phyloP scores from a whole-genome alignment of 345 rosid species.

The Rhizophora apiculata region DNA sequence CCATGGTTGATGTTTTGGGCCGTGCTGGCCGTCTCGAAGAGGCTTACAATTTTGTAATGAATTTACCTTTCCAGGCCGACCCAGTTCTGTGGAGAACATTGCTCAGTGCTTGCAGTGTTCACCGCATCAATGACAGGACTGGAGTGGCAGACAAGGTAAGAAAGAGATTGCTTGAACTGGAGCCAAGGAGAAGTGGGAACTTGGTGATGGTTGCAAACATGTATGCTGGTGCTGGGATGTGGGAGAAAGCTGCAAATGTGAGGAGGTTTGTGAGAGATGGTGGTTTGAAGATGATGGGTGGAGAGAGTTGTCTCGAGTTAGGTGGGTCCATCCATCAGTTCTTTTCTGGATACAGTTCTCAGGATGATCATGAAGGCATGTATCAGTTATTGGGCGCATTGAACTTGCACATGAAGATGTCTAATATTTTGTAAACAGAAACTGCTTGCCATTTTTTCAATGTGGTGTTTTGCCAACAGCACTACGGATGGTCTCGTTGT shows the following conservation, averaged over 20 bases:
- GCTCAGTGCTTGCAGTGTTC: conserved; percentile 60
- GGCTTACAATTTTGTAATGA: conserved; percentile 49
- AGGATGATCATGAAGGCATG: conserved; percentile 27
- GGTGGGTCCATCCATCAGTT: conserved; percentile 54
- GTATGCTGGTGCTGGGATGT: conserved; percentile 75
- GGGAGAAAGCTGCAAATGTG: conserved; percentile 65
- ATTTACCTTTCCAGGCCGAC: conserved; percentile 56
- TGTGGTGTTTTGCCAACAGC: background rate
- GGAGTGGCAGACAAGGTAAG: conserved; percentile 53
- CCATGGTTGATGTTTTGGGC: conserved; percentile 69
- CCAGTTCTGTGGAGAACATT: conserved; percentile 71
- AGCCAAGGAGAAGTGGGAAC: conserved; percentile 72
- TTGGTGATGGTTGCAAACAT: conserved; percentile 72
- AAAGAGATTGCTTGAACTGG: conserved; percentile 60
- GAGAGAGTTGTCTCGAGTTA: conserved; percentile 63
- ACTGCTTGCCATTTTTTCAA: background rate
- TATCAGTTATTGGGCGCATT: conserved; percentile 41
- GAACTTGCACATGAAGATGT: conserved; percentile 45
- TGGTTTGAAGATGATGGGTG: conserved; percentile 60
- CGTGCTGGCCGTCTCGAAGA: conserved; percentile 71
- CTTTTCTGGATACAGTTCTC: conserved; percentile 58
- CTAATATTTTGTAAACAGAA: conserved; percentile 1
- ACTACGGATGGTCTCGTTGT: background rate
- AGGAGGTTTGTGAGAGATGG: conserved; percentile 54
- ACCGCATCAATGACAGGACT: conserved; percentile 33